Base-by-base conservation (phyloP, 1,284 basidiomycete genomes). In the Moesziomyces antarcticus region DNA sequence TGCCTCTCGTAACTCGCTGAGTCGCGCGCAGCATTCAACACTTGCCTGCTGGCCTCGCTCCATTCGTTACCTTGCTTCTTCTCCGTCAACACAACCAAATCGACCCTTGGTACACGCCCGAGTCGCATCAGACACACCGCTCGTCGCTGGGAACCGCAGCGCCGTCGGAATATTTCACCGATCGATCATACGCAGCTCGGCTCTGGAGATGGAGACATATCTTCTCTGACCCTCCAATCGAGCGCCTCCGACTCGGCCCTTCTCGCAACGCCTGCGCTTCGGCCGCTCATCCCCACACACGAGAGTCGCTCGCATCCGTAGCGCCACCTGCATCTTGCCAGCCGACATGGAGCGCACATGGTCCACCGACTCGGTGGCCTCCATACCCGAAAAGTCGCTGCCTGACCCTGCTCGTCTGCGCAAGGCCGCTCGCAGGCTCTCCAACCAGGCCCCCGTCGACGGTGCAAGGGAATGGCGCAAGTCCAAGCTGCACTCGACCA, bases 351-450 rank as follows among this genome's bases (percentile, higher is more conserved):
- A 75, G 46, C 67, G 68, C 41, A 71, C 37, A 24, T 75, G 68
- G 68, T 75, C 73, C 22, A 71, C 73, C 56, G 73, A 75, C 50
- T 70, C 72, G 56, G 59, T 61, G 3, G 55, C 73, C 9, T 65
- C 72, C 33, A 61, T 60, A 27, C 60, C 56, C 33, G 59, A 68
- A 24, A 50, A 42, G 13, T 64, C 69, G 48, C 53, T 55, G 6
- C 65, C 66, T 3, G 68, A 77, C 41, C 61, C 74, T 24, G 46
- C 51, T 4, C 62, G 55, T 21, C 53, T 67, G 3, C 69, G 74
- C 44, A 75, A 66, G 51, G 61, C 73, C 10, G 67, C 56, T 37
- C 63, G 74, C 24, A 50, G 74, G 22, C 60, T 63, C 49, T 76
- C 73, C 25, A 75, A 71, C 37, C 73, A 75, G 51, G 62, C 62